These are phyloP conservation scores for Cochlearia excelsa DNA, from an alignment of 345 rosid genomes.

Conservation along the genomic window DNA sequence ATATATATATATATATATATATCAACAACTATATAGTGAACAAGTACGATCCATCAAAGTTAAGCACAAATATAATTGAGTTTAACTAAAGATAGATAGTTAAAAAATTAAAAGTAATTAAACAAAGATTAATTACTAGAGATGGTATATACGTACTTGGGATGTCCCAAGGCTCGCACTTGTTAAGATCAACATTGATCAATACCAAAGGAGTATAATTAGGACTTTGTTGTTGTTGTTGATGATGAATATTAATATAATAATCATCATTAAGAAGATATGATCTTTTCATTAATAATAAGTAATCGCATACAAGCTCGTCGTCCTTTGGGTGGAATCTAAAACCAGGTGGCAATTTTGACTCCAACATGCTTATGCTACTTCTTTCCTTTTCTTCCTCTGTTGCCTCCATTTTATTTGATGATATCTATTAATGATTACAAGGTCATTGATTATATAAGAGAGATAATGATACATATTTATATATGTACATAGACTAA, in stretches of 20 bases:
- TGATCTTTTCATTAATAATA: constrained; percentile 47
- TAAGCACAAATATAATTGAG: too few relatives aligned
- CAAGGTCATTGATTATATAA: too few relatives aligned
- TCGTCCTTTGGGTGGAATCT: constrained; percentile 89
- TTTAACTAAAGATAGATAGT: background rate
- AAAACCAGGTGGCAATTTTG: constrained; percentile 82
- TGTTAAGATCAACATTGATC: constrained; percentile 87
- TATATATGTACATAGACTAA: too few relatives aligned
- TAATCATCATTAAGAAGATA: background rate
- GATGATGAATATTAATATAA: background rate
- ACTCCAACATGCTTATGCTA: constrained; percentile 69
- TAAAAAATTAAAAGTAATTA: too few relatives aligned
- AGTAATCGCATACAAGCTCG: constrained; percentile 85
- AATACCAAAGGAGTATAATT: constrained; percentile 38
- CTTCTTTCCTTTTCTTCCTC: constrained; percentile 36
- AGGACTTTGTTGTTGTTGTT: background rate
- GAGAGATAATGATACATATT: too few relatives aligned
- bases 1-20: too few relatives aligned
- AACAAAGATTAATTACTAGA: background rate
- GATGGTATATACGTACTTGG: constrained; percentile 53
- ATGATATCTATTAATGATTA: too few relatives aligned
- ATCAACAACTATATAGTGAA: too few relatives aligned
- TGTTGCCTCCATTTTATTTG: constrained; percentile 11
- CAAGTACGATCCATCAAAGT: too few relatives aligned
- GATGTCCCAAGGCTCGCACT: constrained; percentile 93